Percentiles rank a stretch among this genome's conserved stretches.
These are phyloP conservation scores for Zangia roseola DNA, from an alignment of 768 basidiomycete species.

Conservation along the genomic window DNA sequence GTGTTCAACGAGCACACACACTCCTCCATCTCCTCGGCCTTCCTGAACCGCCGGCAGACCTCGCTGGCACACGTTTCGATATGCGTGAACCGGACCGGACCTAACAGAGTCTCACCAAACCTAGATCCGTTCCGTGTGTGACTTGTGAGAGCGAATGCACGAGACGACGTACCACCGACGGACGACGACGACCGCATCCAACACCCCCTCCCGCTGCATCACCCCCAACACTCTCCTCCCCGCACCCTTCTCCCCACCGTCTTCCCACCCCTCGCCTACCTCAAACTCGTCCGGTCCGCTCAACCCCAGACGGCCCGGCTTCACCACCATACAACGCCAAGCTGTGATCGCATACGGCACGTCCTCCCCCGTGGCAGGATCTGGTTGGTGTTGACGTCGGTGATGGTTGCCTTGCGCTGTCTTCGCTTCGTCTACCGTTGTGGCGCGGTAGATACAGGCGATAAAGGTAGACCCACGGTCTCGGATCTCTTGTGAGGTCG, in stretches of 20 bases:
- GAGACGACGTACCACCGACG: conserved; percentile 62
- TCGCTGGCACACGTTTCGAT: conserved; percentile 75
- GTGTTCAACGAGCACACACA: conserved; percentile 52
- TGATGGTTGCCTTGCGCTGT: conserved; percentile 20
- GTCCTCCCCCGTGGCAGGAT: not conserved
- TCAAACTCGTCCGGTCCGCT: conserved; percentile 76
- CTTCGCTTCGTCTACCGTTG: conserved; percentile 50
- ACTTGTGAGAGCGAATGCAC: not conserved
- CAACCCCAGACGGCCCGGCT: conserved; percentile 61
- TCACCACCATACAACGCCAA: conserved; percentile 77
- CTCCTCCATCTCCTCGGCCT: conserved; percentile 66
- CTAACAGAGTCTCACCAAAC: conserved; percentile 81
- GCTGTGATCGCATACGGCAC: conserved; percentile 75
- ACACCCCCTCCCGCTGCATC: conserved; percentile 65
- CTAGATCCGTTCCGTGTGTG: conserved; percentile 33
- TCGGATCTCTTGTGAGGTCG: conserved; percentile 70
- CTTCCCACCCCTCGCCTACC: conserved; percentile 57
- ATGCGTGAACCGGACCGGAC: conserved; percentile 72
- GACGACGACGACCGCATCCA: conserved; percentile 80
- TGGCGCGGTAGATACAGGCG: conserved; percentile 58
- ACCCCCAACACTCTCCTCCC: conserved; percentile 60
- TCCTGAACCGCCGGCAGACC: conserved; percentile 68
- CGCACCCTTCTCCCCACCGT: conserved; percentile 79
- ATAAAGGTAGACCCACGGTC: conserved; percentile 76
- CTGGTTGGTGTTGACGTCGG: no score